A percentile compares a stretch with the other conserved stretches of the same genome.
These are phyloP conservation scores for Xerocomus potaroensis DNA, from an alignment of 768 basidiomycete species.

Conservation along the genomic window DNA sequence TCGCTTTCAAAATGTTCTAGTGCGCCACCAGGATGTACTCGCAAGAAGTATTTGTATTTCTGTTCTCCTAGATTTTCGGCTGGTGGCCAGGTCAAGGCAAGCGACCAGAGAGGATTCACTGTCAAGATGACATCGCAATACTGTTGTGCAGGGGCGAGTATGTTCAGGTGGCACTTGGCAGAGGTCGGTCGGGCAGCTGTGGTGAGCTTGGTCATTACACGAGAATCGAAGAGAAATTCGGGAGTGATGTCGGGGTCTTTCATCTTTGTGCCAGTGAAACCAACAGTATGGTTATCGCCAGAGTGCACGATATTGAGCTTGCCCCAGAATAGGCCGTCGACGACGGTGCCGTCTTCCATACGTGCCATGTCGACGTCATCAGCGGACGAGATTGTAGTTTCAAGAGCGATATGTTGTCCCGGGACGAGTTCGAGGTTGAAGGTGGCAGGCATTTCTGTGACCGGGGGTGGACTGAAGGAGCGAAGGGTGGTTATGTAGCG, in stretches of 20 bases:
- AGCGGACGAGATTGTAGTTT: slow-evolving; percentile 70
- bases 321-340: slow-evolving; percentile 86
- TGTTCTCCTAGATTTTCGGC: slow-evolving; percentile 63
- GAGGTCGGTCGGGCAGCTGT: slow-evolving; percentile 68
- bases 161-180: slow-evolving; percentile 72
- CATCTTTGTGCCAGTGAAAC: slow-evolving; percentile 77
- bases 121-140: slow-evolving; percentile 77
- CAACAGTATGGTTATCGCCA: slow-evolving; percentile 73
- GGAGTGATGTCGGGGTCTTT: slow-evolving; percentile 58
- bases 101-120: slow-evolving; percentile 70
- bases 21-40: slow-evolving; percentile 81
- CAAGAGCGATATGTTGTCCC: slow-evolving; percentile 75
- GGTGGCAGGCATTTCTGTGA: slow-evolving; percentile 81
- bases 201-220: slow-evolving; percentile 73
- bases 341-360: slow-evolving; percentile 84
- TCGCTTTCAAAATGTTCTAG: slow-evolving; percentile 84
- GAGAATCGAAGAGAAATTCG: slow-evolving; percentile 71
- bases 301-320: slow-evolving; percentile 80
- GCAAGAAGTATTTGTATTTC: slow-evolving; percentile 78
- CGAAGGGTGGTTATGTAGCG: slow-evolving; percentile 1
- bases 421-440: slow-evolving; percentile 80
- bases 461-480: slow-evolving; percentile 52
- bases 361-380: slow-evolving; percentile 88
- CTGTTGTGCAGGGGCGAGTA: slow-evolving; percentile 67
- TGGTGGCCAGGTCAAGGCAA: slow-evolving; percentile 74